These are phyloP conservation scores for Coprinopsis sp. DNA, from an alignment of 768 basidiomycete species.

Conservation along the genomic window DNA sequence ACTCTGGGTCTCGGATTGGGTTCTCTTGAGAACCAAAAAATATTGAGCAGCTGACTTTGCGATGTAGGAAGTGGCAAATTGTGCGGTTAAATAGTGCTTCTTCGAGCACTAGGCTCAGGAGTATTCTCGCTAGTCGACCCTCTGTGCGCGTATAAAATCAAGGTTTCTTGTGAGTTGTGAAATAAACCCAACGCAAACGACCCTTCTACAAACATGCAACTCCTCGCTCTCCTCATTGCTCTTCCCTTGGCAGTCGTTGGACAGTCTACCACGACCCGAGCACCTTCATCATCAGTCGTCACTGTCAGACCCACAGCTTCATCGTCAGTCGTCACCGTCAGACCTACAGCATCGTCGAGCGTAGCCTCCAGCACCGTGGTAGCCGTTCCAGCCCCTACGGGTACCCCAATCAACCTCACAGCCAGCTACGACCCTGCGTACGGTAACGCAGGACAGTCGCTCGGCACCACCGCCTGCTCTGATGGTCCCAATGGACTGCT, in stretches of 20 bases:
- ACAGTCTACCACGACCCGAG: background rate
- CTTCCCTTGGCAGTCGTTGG: background rate
- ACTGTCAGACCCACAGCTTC: background rate
- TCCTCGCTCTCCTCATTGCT: background rate
- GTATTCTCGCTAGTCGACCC: background rate
- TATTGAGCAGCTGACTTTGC: too few species aligned
- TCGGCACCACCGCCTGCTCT: conserved; percentile 42
- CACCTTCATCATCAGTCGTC: background rate
- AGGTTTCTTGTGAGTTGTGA: background rate
- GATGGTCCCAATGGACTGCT: conserved; percentile 50
- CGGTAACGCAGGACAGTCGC: conserved; percentile 38
- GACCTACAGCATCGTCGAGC: background rate
- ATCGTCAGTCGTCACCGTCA: background rate
- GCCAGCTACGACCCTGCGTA: conserved; percentile 45
- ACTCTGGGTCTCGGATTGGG: too few species aligned
- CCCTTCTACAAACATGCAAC: background rate
- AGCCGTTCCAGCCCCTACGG: conserved; percentile 19
- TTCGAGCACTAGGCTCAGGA: too few species aligned
- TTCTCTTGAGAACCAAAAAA: too few species aligned
- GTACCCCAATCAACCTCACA: conserved; percentile 12
- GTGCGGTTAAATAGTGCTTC: background rate
- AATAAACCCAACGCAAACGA: background rate
- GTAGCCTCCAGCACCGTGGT: conserved; percentile 10
- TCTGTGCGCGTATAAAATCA: background rate
- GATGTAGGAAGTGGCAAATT: too few species aligned